phyloP scores from a whole-genome alignment of 108 stramenopile species.

The Craspedostauros australis region DNA sequence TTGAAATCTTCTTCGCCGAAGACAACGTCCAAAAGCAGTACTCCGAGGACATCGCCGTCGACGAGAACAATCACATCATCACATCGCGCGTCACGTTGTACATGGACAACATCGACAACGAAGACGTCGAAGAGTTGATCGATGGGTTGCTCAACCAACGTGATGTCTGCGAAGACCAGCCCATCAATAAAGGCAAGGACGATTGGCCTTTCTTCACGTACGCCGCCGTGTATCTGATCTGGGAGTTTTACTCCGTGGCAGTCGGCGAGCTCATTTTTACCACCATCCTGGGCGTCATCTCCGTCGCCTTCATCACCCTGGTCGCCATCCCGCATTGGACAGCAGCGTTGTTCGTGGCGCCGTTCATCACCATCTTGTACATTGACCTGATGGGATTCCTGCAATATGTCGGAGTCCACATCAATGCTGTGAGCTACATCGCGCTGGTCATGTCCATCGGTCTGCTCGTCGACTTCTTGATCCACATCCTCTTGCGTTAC shows the following conservation, averaged over 20 bases:
- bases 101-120: slow-evolving; percentile 12
- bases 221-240: slow-evolving; percentile 3
- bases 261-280: slow-evolving; percentile 11
- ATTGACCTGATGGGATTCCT: slow-evolving; percentile 13
- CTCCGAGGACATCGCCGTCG: slow-evolving; percentile 9
- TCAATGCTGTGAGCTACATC: slow-evolving; percentile 19
- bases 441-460: slow-evolving; percentile 18
- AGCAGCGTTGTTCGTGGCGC: slow-evolving; percentile 8
- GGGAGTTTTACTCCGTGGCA: slow-evolving; percentile 28
- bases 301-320: slow-evolving; percentile 17
- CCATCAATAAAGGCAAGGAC: slow-evolving; percentile 6
- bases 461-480: slow-evolving; percentile 28
- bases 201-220: slow-evolving; percentile 20
- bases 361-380: slow-evolving; percentile 12
- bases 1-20: slow-evolving; percentile 13
- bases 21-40: slow-evolving; percentile 6
- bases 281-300: slow-evolving; percentile 17
- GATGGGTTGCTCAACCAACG: slow-evolving; percentile 5
- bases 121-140: slow-evolving; percentile 8
- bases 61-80: slow-evolving; percentile 4
- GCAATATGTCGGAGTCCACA: slow-evolving; percentile 4
- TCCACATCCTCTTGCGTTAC: slow-evolving; percentile 16
- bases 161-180: slow-evolving; percentile 4
- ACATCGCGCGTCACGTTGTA: slow-evolving; percentile 6
- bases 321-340: slow-evolving; percentile 27